A percentile compares a stretch with the other conserved stretches of the same genome.
Evolutionary conservation across 1,284 basidiomycete species (phyloP).

Genomic region (Caloboletus firmus): DNA sequence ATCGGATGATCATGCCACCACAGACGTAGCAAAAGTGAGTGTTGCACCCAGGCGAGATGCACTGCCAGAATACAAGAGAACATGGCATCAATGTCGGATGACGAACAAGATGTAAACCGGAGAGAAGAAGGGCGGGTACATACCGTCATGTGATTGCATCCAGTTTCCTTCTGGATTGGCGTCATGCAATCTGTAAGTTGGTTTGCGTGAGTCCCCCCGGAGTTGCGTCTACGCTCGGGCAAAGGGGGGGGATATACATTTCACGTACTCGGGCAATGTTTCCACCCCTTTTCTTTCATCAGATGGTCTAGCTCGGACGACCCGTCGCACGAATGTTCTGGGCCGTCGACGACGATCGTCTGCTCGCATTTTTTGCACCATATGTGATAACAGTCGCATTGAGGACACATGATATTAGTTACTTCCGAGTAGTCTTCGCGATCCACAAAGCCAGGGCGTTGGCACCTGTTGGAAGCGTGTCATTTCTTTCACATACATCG

Average conservation of each 20-base stretch:
- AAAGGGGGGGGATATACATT: neutral
- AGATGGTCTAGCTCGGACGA: constrained; percentile 51
- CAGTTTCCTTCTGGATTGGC: constrained; percentile 53
- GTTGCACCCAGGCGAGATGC: constrained; percentile 59
- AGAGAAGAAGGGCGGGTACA: constrained; percentile 17
- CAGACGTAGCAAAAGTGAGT: constrained; percentile 66
- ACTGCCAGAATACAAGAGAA: constrained; percentile 39
- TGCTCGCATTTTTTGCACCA: constrained; percentile 62
- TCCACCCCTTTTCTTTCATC: constrained; percentile 58
- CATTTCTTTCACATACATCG: neutral
- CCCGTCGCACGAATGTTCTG: constrained; percentile 59
- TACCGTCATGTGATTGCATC: constrained; percentile 70
- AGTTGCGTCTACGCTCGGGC: neutral
- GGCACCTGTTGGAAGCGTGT: constrained; percentile 40
- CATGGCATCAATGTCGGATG: neutral
- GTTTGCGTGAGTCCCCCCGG: neutral
- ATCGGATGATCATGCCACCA: constrained; percentile 52
- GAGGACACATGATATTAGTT: constrained; percentile 45
- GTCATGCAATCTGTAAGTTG: constrained; percentile 55
- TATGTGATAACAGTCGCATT: constrained; percentile 43
- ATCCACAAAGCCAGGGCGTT: constrained; percentile 48
- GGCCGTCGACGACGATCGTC: constrained; percentile 38
- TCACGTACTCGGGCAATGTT: constrained; percentile 53
- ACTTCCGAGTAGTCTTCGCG: constrained; percentile 46
- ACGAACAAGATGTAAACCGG: neutral